These are phyloP conservation scores for Rhizoctonia solani DNA, from an alignment of 1,284 basidiomycete genomes.

Conservation along the genomic window DNA sequence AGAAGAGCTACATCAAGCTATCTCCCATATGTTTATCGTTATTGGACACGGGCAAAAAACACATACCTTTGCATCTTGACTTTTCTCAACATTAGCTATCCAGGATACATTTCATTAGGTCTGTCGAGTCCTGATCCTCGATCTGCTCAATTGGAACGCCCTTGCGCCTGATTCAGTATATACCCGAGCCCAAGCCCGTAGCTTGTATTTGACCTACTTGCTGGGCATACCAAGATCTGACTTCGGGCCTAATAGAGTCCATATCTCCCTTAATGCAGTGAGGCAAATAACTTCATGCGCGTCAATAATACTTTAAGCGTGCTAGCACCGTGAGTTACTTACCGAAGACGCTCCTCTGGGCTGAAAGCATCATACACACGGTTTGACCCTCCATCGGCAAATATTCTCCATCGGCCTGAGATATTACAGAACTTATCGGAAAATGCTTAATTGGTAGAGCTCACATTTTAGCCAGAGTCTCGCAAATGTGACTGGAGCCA, in stretches of 20 bases:
- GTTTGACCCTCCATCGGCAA: slow-evolving; percentile 96
- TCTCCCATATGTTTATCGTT: slow-evolving; percentile 37
- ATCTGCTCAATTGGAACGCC: slow-evolving; percentile 72
- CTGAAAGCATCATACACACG: slow-evolving; percentile 70
- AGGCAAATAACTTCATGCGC: slow-evolving; percentile 63
- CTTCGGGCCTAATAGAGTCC: slow-evolving; percentile 82
- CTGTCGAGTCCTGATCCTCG: slow-evolving; percentile 81
- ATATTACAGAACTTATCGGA: slow-evolving; percentile 42
- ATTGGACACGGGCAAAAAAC: neutral
- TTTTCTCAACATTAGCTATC: slow-evolving; percentile 58
- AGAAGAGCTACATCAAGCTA: slow-evolving; percentile 77
- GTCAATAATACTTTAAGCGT: slow-evolving; percentile 21
- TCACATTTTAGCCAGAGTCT: slow-evolving; percentile 69
- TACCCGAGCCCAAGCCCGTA: slow-evolving; percentile 28
- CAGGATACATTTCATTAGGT: slow-evolving; percentile 90
- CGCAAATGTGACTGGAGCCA: slow-evolving; percentile 63
- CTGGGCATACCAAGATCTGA: slow-evolving; percentile 66
- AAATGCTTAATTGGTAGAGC: slow-evolving; percentile 44
- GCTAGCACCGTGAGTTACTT: slow-evolving; percentile 40
- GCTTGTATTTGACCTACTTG: slow-evolving; percentile 51
- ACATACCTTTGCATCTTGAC: slow-evolving; percentile 42
- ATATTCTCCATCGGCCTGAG: slow-evolving; percentile 50
- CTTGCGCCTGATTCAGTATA: slow-evolving; percentile 48
- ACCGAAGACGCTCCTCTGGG: slow-evolving; percentile 45
- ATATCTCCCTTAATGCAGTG: slow-evolving; percentile 92